A percentile compares a stretch with the other conserved stretches of the same genome.
Evolutionary conservation across 2,329 filamentous ascomycete species (phyloP).

Genomic region (Tolypocladium inflatum): DNA sequence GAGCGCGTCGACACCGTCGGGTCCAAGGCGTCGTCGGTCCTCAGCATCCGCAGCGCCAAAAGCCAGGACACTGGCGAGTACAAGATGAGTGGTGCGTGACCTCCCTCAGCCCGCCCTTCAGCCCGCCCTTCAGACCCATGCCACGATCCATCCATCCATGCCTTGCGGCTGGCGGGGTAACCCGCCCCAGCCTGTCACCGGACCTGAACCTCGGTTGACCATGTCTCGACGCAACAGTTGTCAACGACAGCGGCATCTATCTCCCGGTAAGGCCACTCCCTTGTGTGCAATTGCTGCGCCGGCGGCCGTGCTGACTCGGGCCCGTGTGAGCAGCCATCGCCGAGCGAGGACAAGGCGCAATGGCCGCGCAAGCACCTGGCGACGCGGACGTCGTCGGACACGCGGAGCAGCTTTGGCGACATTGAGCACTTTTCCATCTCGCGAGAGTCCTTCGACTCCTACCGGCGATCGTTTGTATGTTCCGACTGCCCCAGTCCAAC

Average conservation of each 20-base stretch:
- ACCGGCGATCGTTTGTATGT: conserved; percentile 87
- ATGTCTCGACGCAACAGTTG: conserved; percentile 48
- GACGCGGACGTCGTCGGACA: conserved; percentile 45
- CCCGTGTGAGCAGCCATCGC: conserved; percentile 57
- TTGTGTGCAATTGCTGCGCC: not conserved
- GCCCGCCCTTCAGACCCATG: not conserved
- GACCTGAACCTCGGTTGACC: conserved; percentile 13
- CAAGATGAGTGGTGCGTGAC: conserved; percentile 64
- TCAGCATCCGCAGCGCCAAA: conserved; percentile 52
- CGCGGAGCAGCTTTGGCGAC: conserved; percentile 58
- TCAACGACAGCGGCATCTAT: conserved; percentile 92
- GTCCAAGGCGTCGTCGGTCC: conserved; percentile 50
- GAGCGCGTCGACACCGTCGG: conserved; percentile 54
- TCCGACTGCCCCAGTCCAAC: not conserved
- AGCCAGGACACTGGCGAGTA: conserved; percentile 62
- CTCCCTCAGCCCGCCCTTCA: not conserved
- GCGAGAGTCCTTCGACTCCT: conserved; percentile 93
- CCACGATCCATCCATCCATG: no score
- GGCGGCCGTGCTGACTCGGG: not conserved
- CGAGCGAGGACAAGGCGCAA: conserved; percentile 71
- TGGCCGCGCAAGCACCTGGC: conserved; percentile 54
- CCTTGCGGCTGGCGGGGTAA: not conserved
- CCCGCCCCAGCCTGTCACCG: conserved; percentile 10
- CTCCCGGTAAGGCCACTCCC: conserved; percentile 57
- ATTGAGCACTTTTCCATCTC: conserved; percentile 94